Evolutionary conservation across 495 filamentous ascomycete genomes (phyloP), one percentile per base, ranked within the genome.

Genomic region (Filosporella fistucella): DNA sequence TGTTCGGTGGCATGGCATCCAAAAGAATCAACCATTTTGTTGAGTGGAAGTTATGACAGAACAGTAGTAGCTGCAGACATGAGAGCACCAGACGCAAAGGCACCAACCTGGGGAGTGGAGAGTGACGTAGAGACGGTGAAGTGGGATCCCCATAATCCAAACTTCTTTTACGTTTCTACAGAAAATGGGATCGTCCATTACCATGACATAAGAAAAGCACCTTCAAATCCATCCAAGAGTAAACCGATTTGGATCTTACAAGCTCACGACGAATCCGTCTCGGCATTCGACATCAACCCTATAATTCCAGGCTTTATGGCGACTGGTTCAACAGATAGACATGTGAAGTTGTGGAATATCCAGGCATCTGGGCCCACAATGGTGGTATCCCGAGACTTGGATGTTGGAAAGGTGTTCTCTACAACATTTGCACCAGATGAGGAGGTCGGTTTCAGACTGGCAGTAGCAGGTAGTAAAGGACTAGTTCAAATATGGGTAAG

Each of bases 341-440:
- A 83, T 18, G 89, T 97, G 36, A 99, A 99, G 75, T 72, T 99
- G 35, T 99, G 93, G 93, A 95, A 95, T 62, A 79, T 95, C 45
- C 76, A 82, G 50, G 60, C 85, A n/a, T 70, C 75, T 32, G 82
- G 82, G 0, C 91, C 91, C 3, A 84, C 80, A 50, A 86, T 99
- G 78, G 88, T 99, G 0, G 88, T 95, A 5, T 86, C 87, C 7
- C 82, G 93, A 24, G 87, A 97, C 66, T 69, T 96, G 28, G 94
- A 89, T 22, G 86, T 97, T 11, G 93, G 93, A 36, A 95, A 89
- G 71, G 84, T 99, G 33, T 99, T 99, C 63, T 88, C 89, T 17
- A 85, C 89, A 1, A 71, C 69, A 28, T 99, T 96, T 58, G 94
- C 85, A 8, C 90, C 93, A 0, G 94, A 99, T 61, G 54, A 78